These are phyloP conservation scores for Cryptosporidium andersoni DNA, from an alignment of 169 alveolate species.

Conservation along the genomic window DNA sequence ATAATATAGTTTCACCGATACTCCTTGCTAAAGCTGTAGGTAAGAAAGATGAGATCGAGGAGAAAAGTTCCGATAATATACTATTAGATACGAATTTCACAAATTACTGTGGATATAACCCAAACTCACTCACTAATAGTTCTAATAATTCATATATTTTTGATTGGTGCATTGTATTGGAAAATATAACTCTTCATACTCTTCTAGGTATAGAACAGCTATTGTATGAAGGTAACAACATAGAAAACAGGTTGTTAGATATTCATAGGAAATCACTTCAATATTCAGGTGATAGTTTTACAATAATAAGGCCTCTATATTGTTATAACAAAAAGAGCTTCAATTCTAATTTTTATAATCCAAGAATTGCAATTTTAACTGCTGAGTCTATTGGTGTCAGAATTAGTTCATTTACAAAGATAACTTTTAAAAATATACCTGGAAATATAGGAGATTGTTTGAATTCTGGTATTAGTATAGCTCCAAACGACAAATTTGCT, in stretches of 20 bases:
- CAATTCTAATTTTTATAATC: not conserved
- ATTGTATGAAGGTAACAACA: conserved; percentile 11
- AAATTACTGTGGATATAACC: conserved; percentile 11
- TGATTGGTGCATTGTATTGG: conserved; percentile 13
- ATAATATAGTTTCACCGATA: conserved; percentile 17
- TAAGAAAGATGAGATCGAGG: not conserved
- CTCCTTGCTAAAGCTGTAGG: not conserved
- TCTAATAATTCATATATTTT: conserved; percentile 14
- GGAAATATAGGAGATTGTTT: not conserved
- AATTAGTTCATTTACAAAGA: conserved; percentile 9
- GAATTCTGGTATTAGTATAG: not conserved
- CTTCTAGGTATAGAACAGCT: conserved; percentile 15
- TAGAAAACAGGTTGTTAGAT: conserved; percentile 11
- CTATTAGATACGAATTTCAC: too few species aligned
- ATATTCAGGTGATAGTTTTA: conserved; percentile 51
- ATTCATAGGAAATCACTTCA: conserved; percentile 46
- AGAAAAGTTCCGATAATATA: not conserved
- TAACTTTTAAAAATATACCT: conserved; percentile 1
- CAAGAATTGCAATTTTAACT: conserved; percentile 43
- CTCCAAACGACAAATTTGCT: too few species aligned
- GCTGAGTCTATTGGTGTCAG: conserved; percentile 59
- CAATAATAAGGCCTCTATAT: conserved; percentile 46
- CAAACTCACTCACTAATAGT: not conserved
- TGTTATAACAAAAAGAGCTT: conserved; percentile 13
- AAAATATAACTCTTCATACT: conserved; percentile 26